phyloP scores from a whole-genome alignment of 169 alveolate genomes.

The Plasmodium gaboni region DNA sequence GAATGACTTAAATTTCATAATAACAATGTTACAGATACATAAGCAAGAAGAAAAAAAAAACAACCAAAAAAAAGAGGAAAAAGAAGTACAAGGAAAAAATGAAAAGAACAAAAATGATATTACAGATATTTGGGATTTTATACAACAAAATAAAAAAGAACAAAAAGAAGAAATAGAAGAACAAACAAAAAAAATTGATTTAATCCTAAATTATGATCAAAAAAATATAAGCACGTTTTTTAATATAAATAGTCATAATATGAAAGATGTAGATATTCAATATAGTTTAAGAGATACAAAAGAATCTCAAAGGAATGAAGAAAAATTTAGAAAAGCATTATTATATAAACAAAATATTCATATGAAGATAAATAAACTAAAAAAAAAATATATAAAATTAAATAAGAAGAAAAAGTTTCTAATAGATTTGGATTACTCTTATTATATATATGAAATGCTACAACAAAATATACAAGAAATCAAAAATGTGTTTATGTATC shows the following conservation, averaged over 20 bases:
- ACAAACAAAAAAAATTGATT: slow-evolving; percentile 32
- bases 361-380: slow-evolving; percentile 42
- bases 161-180: slow-evolving; percentile 47
- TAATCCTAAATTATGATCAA: slow-evolving; percentile 46
- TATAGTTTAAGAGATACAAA: slow-evolving; percentile 60
- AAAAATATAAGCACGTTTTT: slow-evolving; percentile 18
- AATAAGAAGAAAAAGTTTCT: slow-evolving; percentile 41
- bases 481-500: slow-evolving; percentile 18
- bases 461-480: slow-evolving; percentile 12
- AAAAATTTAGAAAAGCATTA: slow-evolving; percentile 35
- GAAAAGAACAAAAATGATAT: slow-evolving; percentile 10
- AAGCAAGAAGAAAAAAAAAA: slow-evolving; percentile 1
- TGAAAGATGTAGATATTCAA: slow-evolving; percentile 46
- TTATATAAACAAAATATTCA: slow-evolving; percentile 43
- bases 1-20: slow-evolving; percentile 11
- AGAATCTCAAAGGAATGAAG: slow-evolving; percentile 46
- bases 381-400: slow-evolving; percentile 29
- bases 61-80: background rate
- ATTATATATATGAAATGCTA: slow-evolving; percentile 12
- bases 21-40: background rate
- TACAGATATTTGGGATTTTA: slow-evolving; percentile 54
- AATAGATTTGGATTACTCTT: slow-evolving; percentile 25
- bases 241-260: slow-evolving; percentile 8
- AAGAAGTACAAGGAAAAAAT: too few species aligned
- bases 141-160: slow-evolving; percentile 34